These are phyloP conservation scores for Trichopus zeylanicus DNA, from an alignment of 116 monocot genomes.

Conservation along the genomic window DNA sequence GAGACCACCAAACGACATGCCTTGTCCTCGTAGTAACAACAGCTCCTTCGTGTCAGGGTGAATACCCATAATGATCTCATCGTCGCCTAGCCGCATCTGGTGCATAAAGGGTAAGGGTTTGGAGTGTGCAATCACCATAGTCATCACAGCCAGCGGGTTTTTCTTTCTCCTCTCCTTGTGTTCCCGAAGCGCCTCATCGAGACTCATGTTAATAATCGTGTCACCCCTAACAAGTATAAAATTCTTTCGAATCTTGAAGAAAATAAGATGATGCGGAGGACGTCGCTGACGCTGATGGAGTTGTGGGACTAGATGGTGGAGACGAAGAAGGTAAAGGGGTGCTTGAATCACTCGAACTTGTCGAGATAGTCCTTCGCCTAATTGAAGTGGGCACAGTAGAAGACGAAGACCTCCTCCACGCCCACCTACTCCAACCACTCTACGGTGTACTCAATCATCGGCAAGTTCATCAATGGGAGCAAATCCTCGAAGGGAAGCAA, in stretches of 20 bases:
- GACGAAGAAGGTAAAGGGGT: slow-evolving; percentile 37
- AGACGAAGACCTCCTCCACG: too few relatives aligned
- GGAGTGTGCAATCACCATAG: slow-evolving; percentile 80
- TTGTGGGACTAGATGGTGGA: slow-evolving; percentile 68
- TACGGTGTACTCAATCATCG: slow-evolving; percentile 90
- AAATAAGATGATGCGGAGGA: slow-evolving; percentile 40
- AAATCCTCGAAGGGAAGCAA: slow-evolving; percentile 50
- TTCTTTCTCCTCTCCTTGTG: too few relatives aligned
- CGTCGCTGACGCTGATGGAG: slow-evolving; percentile 82
- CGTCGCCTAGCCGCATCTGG: slow-evolving; percentile 79
- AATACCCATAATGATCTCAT: slow-evolving; percentile 80
- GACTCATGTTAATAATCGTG: slow-evolving; percentile 83
- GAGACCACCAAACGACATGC: slow-evolving; percentile 37
- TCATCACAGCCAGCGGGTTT: slow-evolving; percentile 94
- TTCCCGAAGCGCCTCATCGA: too few relatives aligned
- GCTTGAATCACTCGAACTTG: slow-evolving; percentile 53
- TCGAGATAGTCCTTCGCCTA: slow-evolving; percentile 76
- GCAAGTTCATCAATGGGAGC: slow-evolving; percentile 70
- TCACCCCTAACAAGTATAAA: slow-evolving; percentile 95
- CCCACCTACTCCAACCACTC: slow-evolving; percentile 92
- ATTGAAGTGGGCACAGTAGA: too few relatives aligned
- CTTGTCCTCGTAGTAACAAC: slow-evolving; percentile 83
- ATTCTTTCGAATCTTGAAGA: slow-evolving; percentile 79
- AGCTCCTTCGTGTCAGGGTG: slow-evolving; percentile 90
- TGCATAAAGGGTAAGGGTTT: slow-evolving; percentile 60